Evolutionary conservation across 495 filamentous ascomycete genomes (phyloP).

Genomic region (Aspergillus olivimuriae): DNA sequence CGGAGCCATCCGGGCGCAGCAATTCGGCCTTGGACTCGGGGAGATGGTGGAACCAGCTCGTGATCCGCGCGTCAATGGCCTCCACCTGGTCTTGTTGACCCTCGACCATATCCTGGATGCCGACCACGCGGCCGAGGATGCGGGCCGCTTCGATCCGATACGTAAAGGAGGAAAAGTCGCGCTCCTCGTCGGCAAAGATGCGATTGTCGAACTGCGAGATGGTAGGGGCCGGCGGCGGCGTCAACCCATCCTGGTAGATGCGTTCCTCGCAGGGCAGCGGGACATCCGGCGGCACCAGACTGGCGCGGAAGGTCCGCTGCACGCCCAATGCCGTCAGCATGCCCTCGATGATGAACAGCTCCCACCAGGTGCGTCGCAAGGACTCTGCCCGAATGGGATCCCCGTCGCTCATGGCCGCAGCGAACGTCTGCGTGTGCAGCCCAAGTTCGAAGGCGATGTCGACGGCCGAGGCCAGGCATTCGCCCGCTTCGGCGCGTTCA

Average conservation of each 20-base stretch:
- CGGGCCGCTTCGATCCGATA: constrained; percentile 57
- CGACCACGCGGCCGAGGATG: constrained; percentile 69
- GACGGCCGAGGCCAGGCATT: constrained; percentile 61
- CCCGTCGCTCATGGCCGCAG: constrained; percentile 34
- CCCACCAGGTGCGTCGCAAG: constrained; percentile 88
- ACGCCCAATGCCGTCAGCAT: constrained; percentile 45
- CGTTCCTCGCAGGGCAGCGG: constrained; percentile 41
- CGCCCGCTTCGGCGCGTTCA: constrained; percentile 57
- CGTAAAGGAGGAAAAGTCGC: constrained; percentile 40
- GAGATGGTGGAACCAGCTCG: constrained; percentile 77
- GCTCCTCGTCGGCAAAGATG: constrained; percentile 40
- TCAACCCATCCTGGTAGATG: constrained; percentile 38
- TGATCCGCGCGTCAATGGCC: constrained; percentile 67
- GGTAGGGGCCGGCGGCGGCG: constrained; percentile 31
- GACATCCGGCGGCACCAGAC: constrained; percentile 31
- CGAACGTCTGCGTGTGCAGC: constrained; percentile 56
- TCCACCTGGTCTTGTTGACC: constrained; percentile 41
- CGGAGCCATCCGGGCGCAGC: constrained; percentile 54
- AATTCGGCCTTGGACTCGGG: constrained; percentile 69
- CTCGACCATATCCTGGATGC: constrained; percentile 29
- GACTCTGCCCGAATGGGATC: constrained; percentile 63
- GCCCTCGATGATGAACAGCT: constrained; percentile 71
- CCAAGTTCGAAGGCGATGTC: constrained; percentile 68
- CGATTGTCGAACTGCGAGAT: constrained; percentile 41
- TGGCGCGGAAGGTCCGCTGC: constrained; percentile 28